Evolutionary conservation across 176 grass and related monocot species (phyloP).

Genomic region (Rhynchospora tenuis): DNA sequence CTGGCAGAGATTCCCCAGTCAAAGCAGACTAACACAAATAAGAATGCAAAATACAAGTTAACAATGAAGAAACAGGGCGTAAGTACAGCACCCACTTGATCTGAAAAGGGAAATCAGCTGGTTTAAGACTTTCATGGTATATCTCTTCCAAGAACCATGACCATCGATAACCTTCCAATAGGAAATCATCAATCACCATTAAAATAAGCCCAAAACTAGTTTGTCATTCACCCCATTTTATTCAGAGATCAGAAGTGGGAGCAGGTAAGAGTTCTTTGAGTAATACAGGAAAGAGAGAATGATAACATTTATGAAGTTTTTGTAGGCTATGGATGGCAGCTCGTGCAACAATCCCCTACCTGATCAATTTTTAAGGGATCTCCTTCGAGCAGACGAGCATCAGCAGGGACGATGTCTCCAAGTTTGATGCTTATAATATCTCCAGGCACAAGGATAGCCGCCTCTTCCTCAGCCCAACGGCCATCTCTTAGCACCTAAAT

Average conservation of each 20-base stretch:
- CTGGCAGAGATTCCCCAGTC: constrained; percentile 67
- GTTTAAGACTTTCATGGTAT: background rate
- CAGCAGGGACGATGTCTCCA: constrained; percentile 61
- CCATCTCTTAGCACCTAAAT: constrained; percentile 81
- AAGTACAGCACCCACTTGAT: background rate
- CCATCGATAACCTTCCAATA: background rate
- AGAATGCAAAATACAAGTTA: constrained; percentile 3
- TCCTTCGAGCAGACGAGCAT: constrained; percentile 60
- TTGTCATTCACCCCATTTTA: background rate
- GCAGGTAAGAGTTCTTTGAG: background rate
- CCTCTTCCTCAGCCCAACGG: constrained; percentile 51
- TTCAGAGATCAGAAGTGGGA: background rate
- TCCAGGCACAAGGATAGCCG: constrained; percentile 51
- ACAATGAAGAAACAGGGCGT: background rate
- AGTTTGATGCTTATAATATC: constrained; percentile 72
- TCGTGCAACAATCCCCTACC: constrained; percentile 14
- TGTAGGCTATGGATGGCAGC: background rate
- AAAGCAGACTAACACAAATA: constrained; percentile 55
- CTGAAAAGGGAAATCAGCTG: background rate
- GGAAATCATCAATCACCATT: background rate
- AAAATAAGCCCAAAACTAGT: background rate
- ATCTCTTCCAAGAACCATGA: background rate
- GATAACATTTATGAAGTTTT: background rate
- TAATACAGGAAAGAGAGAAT: background rate
- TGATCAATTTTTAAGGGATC: constrained; percentile 78